phyloP scores from a whole-genome alignment of 768 basidiomycete species.

The Phanerodontia chrysosporium region DNA sequence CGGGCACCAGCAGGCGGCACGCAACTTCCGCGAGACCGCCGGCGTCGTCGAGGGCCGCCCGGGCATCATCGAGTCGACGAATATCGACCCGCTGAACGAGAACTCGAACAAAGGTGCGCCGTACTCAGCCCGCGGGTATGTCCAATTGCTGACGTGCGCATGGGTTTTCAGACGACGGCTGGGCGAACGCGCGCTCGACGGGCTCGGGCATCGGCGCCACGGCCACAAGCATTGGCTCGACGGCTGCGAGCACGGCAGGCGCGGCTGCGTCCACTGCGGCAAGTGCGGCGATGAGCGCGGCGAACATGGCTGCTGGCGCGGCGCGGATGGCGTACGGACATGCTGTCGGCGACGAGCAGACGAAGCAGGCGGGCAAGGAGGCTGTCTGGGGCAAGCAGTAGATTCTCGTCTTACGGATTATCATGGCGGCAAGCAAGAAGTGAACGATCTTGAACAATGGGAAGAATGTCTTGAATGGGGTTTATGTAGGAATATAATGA shows the following conservation, averaged over 20 bases:
- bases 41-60: constrained; percentile 51
- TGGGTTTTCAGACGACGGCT: constrained; percentile 40
- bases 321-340: constrained; percentile 36
- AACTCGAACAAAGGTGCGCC: constrained; percentile 37
- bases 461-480: too few relatives aligned
- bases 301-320: constrained; percentile 28
- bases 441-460: too few relatives aligned
- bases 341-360: constrained; percentile 32
- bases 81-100: constrained; percentile 50
- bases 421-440: too few relatives aligned
- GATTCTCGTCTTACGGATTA: too few relatives aligned
- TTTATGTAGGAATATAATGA: too few relatives aligned
- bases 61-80: constrained; percentile 51
- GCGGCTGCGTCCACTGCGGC: constrained; percentile 16
- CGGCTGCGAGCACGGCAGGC: constrained; percentile 11
- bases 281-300: constrained; percentile 21
- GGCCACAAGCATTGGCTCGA: constrained; percentile 2
- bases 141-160: background rate
- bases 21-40: constrained; percentile 35
- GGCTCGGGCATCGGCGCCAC: constrained; percentile 11
- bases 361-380: constrained; percentile 32
- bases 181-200: constrained; percentile 31
- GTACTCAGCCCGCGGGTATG: background rate
- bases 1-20: constrained; percentile 36
- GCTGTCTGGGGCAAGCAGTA: constrained; percentile 22